A percentile compares a stretch with the other conserved stretches of the same genome.
Conservation (phyloP, 192 early-diverging fungal species). For the Funneliformis mosseae region DNA sequence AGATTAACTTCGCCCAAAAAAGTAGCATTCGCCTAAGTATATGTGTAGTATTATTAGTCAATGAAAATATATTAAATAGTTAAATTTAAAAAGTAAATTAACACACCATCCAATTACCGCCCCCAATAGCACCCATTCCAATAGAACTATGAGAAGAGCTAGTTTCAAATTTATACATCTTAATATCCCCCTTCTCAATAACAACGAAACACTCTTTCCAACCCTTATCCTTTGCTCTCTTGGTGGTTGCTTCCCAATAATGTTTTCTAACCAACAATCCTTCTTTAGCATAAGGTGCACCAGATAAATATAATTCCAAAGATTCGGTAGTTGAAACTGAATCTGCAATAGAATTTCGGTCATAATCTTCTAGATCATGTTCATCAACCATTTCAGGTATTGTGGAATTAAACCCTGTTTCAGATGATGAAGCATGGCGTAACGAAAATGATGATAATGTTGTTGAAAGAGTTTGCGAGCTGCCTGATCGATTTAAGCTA, state of each 20-base stretch:
- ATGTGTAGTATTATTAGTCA: background rate
- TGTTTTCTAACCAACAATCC: slow-evolving; percentile 90
- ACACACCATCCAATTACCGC: slow-evolving; percentile 38
- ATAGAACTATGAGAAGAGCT: background rate
- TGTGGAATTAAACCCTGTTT: slow-evolving; percentile 1
- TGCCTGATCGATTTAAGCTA: background rate
- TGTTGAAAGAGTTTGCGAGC: slow-evolving; percentile 18
- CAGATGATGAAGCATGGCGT: slow-evolving; percentile 12
- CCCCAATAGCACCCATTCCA: slow-evolving; percentile 9
- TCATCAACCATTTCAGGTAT: slow-evolving; percentile 12
- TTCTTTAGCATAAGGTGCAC: slow-evolving; percentile 57
- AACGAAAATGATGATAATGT: slow-evolving; percentile 16
- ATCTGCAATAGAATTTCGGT: background rate
- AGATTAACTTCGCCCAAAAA: slow-evolving; percentile 55
- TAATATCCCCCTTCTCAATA: slow-evolving; percentile 74
- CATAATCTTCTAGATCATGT: slow-evolving; percentile 7
- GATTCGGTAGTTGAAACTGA: slow-evolving; percentile 27
- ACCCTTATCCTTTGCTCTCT: slow-evolving; percentile 81
- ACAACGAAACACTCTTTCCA: slow-evolving; percentile 84
- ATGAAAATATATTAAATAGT: background rate
- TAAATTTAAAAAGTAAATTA: background rate
- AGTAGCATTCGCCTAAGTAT: slow-evolving; percentile 39
- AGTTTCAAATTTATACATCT: slow-evolving; percentile 76
- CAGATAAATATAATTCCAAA: slow-evolving; percentile 17
- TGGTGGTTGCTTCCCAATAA: slow-evolving; percentile 69